Evolutionary conservation across 1,284 basidiomycete species (phyloP), one percentile per base, ranked within the genome.

Genomic region (Marasmius tenuissimus): DNA sequence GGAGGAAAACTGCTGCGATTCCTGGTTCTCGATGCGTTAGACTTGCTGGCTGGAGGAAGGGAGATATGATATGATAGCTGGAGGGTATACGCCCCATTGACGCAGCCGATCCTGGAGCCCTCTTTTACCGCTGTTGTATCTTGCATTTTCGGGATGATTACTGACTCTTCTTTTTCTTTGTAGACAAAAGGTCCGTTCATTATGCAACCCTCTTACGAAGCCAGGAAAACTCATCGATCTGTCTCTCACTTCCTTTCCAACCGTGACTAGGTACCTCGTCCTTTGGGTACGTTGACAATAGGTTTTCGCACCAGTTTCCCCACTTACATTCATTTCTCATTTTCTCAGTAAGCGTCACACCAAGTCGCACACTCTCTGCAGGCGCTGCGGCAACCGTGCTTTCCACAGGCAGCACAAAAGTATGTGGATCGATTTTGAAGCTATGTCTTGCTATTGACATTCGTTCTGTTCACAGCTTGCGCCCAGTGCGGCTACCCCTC

Each of bases 331-430:
- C 35, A 54, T 61, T 54, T 16, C 18, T 59, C 38, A 1, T 58
- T 57, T 50, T 69, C n/a, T 67, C 78, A 94, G 94, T 94, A 96
- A 96, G 86, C 86, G 93, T 78, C 96, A 97, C 90, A 94, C 94
- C 73, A 99, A 99, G 87, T 91, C 94, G 74, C 97, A 98, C 88
- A 97, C 96, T 65, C 88, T 97, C 72, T 97, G 95, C 87, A 87
- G 94, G 75, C 92, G 96, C 74, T 98, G 96, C 82, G 94, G 94
- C 71, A 85, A 88, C 78, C 89, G 95, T 67, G 85, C 94, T 48
- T 96, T 97, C 87, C 96, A 98, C 88, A 91, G 88, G 80, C 96
- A 98, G 82, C 92, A 98, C 86, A 95, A 97, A 86, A 91, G 94
- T 96, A 66, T 71, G 91, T 83, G 40, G 16, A 16, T 49, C 22